Base-by-base conservation (phyloP, 768 basidiomycete genomes). In the Tricholomella constricta region DNA sequence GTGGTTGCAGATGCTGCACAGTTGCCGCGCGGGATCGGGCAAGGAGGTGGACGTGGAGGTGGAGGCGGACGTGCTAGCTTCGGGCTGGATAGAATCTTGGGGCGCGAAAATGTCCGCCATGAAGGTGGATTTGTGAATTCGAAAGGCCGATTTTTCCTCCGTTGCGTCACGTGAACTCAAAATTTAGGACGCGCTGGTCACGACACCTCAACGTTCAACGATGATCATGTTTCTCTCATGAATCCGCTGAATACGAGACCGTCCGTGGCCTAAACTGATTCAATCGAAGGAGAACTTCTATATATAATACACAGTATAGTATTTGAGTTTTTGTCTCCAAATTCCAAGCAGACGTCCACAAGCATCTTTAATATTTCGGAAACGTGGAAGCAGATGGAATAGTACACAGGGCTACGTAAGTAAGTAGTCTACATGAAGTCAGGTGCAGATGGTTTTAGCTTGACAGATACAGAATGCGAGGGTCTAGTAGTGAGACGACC, bases 1-100 rank as follows among this genome's bases (percentile, higher is more conserved):
- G 17, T 63, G 59, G 41, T 66, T 71, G 67, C 89, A 89, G 32
- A 81, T 64, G 12, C 68, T 65, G 65, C 88, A 90, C 9, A 69
- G 60, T 32, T 60, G 62, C 46, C 57, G 62, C 27, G 44, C n/a
- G 17, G 59, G 53, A 31, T 67, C 22, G 14, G 9, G 42, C 19
- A 65, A 14, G 17, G 47, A 20, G 5, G 52, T 17, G 26, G 25
- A 7, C 19, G 66, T 17, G 17, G 47, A 20, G 5, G 52, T 17
- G 26, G 25, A 7, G 15, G 25, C 49, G 4, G 61, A 60, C 10
- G 61, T 48, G 26, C 44, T 57, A 37, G 63, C 53, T 23, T 60
- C 51, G 17, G 54, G 35, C n/a, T 55, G 51, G 3, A 50, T 11
- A 35, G 50, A 9, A n/a, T 36, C 47, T 10, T 14, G 7, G 4